Evolutionary conservation across 164 flowering plant genomes (phyloP).

Genomic region (Macadamia tetraphylla): DNA sequence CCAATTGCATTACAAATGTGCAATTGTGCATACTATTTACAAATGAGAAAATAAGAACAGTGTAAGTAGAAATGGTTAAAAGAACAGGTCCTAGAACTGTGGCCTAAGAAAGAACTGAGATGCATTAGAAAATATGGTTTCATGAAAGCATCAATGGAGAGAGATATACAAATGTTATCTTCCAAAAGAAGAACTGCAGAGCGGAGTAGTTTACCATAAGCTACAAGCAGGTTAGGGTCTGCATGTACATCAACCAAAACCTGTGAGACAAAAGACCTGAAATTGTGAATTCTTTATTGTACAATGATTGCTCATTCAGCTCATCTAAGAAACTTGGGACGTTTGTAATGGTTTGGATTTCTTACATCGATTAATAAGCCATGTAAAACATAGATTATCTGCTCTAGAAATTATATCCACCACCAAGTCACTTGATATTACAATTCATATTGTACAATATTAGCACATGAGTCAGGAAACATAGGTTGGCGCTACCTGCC

Average conservation of each 20-base stretch:
- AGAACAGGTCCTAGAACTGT: not conserved
- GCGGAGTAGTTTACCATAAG: constrained; percentile 58
- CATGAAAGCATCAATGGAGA: not conserved
- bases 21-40: not conserved
- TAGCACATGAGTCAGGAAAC: too few relatives aligned
- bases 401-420: not conserved
- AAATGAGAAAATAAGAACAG: not conserved
- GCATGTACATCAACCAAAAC: constrained; percentile 79
- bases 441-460: too few relatives aligned
- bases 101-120: not conserved
- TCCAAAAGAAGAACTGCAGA: not conserved
- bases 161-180: not conserved
- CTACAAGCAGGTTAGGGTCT: constrained; percentile 77
- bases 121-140: not conserved
- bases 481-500: too few relatives aligned
- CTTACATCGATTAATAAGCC: not conserved
- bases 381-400: not conserved
- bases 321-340: not conserved
- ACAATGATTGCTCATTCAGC: not conserved
- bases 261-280: constrained; percentile 33
- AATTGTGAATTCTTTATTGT: not conserved
- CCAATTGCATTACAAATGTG: too few relatives aligned
- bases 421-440: too few relatives aligned
- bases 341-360: too few relatives aligned
- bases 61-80: not conserved